These are phyloP conservation scores for Tirmania nivea DNA, from an alignment of 495 filamentous ascomycete species.

Conservation along the genomic window DNA sequence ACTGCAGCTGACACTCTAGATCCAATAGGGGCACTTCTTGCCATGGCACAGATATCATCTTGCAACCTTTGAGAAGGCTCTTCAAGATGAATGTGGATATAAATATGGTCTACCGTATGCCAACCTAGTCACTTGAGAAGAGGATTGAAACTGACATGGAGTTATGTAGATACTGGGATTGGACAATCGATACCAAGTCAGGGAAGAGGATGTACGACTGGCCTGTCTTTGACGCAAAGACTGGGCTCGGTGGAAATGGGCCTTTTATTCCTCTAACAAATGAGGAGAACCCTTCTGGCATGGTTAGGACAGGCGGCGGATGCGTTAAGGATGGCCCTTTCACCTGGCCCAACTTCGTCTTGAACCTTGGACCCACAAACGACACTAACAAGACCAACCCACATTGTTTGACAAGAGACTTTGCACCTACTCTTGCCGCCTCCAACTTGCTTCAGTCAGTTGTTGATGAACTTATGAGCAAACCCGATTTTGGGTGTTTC, in stretches of 20 bases:
- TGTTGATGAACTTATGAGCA: slow-evolving; percentile 11
- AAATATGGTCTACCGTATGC: slow-evolving; percentile 29
- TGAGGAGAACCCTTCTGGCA: slow-evolving; percentile 1
- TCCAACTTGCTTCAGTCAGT: background rate
- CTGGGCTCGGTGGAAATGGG: slow-evolving; percentile 41
- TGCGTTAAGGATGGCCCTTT: slow-evolving; percentile 13
- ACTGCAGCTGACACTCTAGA: too few species aligned
- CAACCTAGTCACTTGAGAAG: background rate
- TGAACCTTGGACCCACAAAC: slow-evolving; percentile 21
- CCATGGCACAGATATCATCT: slow-evolving; percentile 52
- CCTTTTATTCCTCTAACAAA: slow-evolving; percentile 19
- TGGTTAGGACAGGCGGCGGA: slow-evolving; percentile 1
- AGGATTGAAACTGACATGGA: slow-evolving; percentile 11
- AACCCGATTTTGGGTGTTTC: slow-evolving; percentile 30
- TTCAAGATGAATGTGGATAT: slow-evolving; percentile 51
- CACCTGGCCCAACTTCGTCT: slow-evolving; percentile 17
- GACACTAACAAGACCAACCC: slow-evolving; percentile 29
- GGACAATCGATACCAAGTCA: slow-evolving; percentile 26
- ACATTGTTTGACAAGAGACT: slow-evolving; percentile 43
- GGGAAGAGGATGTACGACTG: slow-evolving; percentile 30
- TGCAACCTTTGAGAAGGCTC: slow-evolving; percentile 40
- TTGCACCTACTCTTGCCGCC: slow-evolving; percentile 27
- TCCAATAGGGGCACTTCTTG: slow-evolving; percentile 33
- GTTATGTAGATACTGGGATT: slow-evolving; percentile 40
- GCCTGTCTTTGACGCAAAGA: slow-evolving; percentile 42